These are phyloP conservation scores for Starmerella scarabaei DNA, from an alignment of 805 yeast species.

Conservation along the genomic window DNA sequence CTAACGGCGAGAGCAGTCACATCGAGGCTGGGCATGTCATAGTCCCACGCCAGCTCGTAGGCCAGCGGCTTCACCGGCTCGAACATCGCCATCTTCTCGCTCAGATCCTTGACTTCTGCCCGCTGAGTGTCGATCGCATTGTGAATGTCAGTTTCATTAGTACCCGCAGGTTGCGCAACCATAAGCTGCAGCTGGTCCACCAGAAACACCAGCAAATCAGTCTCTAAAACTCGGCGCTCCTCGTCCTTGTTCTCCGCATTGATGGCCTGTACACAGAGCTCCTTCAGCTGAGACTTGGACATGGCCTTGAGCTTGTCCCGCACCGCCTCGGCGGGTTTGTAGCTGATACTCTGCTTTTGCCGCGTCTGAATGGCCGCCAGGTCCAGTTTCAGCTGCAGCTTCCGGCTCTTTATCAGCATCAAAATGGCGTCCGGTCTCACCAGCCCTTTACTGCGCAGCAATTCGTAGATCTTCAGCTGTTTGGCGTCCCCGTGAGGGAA, in stretches of 20 bases:
- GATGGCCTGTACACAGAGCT: slow-evolving; percentile 42
- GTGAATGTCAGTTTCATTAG: not conserved
- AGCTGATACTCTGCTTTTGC: slow-evolving; percentile 19
- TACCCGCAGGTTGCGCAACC: slow-evolving; percentile 26
- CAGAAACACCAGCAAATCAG: slow-evolving; percentile 43
- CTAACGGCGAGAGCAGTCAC: slow-evolving; percentile 32
- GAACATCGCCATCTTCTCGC: slow-evolving; percentile 61
- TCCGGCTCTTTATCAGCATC: slow-evolving; percentile 19
- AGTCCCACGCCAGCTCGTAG: slow-evolving; percentile 25
- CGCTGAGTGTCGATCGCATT: slow-evolving; percentile 20
- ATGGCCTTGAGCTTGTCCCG: slow-evolving; percentile 34
- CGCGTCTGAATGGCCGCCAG: slow-evolving; percentile 21
- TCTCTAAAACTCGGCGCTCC: slow-evolving; percentile 46
- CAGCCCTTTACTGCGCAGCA: not conserved
- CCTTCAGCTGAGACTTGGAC: slow-evolving; percentile 39
- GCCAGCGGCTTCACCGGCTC: slow-evolving; percentile 47
- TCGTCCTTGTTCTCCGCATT: slow-evolving; percentile 51
- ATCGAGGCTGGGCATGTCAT: slow-evolving; percentile 47
- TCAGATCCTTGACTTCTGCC: slow-evolving; percentile 39
- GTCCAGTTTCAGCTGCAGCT: slow-evolving; percentile 20
- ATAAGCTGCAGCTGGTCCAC: slow-evolving; percentile 39
- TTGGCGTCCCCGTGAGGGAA: not conserved
- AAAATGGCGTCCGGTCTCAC: slow-evolving; percentile 14
- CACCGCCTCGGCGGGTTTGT: slow-evolving; percentile 9
- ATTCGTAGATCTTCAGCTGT: not conserved